Evolutionary conservation across 176 grass and related monocot species (phyloP).

Genomic region (Oryza longistaminata): DNA sequence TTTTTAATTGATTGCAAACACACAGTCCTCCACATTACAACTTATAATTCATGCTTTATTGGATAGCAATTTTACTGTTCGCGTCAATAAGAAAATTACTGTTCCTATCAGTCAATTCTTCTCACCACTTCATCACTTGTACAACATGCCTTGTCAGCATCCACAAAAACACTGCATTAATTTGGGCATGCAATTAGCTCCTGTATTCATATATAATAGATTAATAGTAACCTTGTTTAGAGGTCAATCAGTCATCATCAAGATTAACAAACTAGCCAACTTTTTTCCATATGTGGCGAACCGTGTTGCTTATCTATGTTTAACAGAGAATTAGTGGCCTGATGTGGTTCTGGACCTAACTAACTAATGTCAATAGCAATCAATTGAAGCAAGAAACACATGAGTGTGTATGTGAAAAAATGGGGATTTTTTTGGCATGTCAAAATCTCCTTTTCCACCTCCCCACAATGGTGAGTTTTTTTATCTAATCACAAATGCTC

Average conservation of each 20-base stretch:
- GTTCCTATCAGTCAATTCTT: neutral
- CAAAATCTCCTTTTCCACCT: conserved; percentile 36
- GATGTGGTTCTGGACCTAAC: conserved; percentile 28
- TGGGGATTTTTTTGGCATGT: neutral
- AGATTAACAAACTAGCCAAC: neutral
- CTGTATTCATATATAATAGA: neutral
- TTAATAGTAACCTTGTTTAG: too few species aligned
- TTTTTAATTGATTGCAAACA: neutral
- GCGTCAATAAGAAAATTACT: neutral
- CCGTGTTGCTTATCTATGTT: neutral
- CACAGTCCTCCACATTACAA: neutral
- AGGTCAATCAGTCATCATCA: too few species aligned
- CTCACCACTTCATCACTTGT: neutral
- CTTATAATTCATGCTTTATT: neutral
- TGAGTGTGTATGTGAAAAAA: neutral
- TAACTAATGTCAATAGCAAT: conserved; percentile 5
- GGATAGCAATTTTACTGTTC: neutral
- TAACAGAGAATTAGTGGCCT: neutral
- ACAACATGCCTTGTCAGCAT: neutral
- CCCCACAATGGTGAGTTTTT: conserved; percentile 13
- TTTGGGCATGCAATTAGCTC: too few species aligned
- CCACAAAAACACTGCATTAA: neutral
- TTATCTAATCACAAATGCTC: conserved; percentile 29
- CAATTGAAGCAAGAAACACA: conserved; percentile 15
- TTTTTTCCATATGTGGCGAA: conserved; percentile 37